Conservation (phyloP, 2,329 filamentous ascomycete species). For the Tolypocladium endophyticum region DNA sequence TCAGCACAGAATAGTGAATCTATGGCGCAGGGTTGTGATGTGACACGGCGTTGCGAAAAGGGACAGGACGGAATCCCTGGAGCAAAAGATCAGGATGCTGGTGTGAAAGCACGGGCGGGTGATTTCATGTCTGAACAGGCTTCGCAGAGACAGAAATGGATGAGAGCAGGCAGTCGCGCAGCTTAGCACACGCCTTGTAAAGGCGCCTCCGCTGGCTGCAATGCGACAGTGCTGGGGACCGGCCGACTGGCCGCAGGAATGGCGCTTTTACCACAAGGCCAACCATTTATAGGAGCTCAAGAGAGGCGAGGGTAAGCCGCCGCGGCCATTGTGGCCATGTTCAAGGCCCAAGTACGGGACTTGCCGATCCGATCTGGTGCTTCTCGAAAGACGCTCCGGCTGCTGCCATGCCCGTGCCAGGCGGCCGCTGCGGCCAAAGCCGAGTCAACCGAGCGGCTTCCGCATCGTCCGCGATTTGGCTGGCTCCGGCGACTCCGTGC, state of each 20-base stretch:
- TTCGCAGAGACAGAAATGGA: not conserved
- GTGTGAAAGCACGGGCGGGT: not conserved
- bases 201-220: not conserved
- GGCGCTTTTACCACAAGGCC: not conserved
- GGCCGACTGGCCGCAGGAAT: not conserved
- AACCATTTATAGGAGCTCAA: not conserved
- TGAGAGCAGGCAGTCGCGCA: not conserved
- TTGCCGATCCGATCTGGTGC: not conserved
- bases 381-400: not conserved
- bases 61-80: not conserved
- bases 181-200: not conserved
- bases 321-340: not conserved
- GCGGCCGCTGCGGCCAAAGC: not conserved
- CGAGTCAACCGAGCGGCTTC: not conserved
- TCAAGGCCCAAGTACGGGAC: not conserved
- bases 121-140: not conserved
- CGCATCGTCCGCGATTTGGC: not conserved
- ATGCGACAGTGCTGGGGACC: not conserved
- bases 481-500: not conserved
- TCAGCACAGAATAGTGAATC: not conserved
- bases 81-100: not conserved
- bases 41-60: not conserved
- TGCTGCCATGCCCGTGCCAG: not conserved
- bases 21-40: not conserved
- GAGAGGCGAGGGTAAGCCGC: not conserved